Evolutionary conservation across 768 basidiomycete genomes (phyloP).

Genomic region (Rhizopogon sp.): DNA sequence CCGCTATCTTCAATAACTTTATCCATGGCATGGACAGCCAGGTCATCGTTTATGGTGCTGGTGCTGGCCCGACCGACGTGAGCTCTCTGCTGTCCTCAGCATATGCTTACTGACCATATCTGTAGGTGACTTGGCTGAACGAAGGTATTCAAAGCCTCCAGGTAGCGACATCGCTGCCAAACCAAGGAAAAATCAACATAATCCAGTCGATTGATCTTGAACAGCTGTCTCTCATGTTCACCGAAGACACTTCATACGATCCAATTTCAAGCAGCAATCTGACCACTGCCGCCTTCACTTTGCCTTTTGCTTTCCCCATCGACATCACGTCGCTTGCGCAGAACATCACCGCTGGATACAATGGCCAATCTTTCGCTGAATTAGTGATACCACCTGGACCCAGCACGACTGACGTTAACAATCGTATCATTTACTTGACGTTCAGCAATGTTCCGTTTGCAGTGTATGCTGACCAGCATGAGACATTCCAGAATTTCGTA

Average conservation of each 20-base stretch:
- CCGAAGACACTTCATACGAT: constrained; percentile 47
- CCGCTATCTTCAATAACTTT: constrained; percentile 66
- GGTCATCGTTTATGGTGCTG: constrained; percentile 53
- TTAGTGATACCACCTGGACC: constrained; percentile 54
- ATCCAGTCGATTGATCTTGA: constrained; percentile 63
- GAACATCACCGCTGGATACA: constrained; percentile 48
- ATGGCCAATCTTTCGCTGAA: constrained; percentile 53
- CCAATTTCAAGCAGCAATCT: constrained; percentile 56
- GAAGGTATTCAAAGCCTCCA: constrained; percentile 61
- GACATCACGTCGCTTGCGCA: constrained; percentile 60
- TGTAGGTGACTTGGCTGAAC: constrained; percentile 67
- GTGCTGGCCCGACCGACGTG: constrained; percentile 55
- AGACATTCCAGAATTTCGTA: constrained; percentile 56
- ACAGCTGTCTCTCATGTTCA: constrained; percentile 55
- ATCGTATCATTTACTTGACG: constrained; percentile 54
- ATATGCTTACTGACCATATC: constrained; percentile 3
- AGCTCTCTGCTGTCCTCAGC: constrained; percentile 7
- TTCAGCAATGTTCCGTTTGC: constrained; percentile 60
- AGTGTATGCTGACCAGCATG: constrained; percentile 42
- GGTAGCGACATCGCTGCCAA: constrained; percentile 56
- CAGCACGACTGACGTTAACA: constrained; percentile 54
- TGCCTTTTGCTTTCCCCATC: constrained; percentile 68
- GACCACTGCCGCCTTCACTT: constrained; percentile 57
- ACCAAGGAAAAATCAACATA: constrained; percentile 53
- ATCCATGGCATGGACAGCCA: constrained; percentile 61